Base-by-base conservation (phyloP, 257 asterid genomes). In the Solanum arcanum region DNA sequence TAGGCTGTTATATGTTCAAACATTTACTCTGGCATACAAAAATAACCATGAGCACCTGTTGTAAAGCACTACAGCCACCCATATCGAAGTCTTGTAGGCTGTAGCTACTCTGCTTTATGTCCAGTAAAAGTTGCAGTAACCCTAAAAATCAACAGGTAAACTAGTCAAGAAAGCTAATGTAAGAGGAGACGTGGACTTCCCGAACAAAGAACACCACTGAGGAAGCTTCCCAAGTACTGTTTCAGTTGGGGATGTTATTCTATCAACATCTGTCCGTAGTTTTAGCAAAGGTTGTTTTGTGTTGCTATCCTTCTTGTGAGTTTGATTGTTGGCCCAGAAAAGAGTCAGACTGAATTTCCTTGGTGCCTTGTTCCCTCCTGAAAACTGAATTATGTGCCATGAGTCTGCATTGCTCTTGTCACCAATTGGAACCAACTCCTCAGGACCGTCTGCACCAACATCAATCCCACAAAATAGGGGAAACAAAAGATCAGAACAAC, bases 361-460 rank as follows among this genome's bases (percentile, higher is more conserved):
- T 2, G 98, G 95, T 3, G 98, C 86, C 60, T 93, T 93, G 88
- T 86, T 91, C 87, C 99, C 99, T 41, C 99, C 98, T 0, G 98
- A 91, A 88, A 94, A 96, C 87, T 95, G 98, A 86, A 96, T 93
- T 27, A 87, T 90, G 80, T 96, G 99, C 99, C 98, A 96, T 87
- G 98, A 98, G 5, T 95, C 94, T 13, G 62, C 89, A 7, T 92
- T 80, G 68, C 87, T 91, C 92, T 94, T 96, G 84, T 94, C 92
- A 9, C 96, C 94, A 0, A 89, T 86, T 12, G 98, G 66, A 76
- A 96, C 90, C 87, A 94, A 87, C 89, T 92, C 98, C 87, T 93
- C 98, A 0, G 87, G 86, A 86, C 85, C 90, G 6, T 88, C 95
- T 29, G 94, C 90, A 62, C 95, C 74, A 23, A n/a, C 49, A 68